Evolutionary conservation across 495 filamentous ascomycete genomes (phyloP).

Genomic region (Hypoxylon trugodes): DNA sequence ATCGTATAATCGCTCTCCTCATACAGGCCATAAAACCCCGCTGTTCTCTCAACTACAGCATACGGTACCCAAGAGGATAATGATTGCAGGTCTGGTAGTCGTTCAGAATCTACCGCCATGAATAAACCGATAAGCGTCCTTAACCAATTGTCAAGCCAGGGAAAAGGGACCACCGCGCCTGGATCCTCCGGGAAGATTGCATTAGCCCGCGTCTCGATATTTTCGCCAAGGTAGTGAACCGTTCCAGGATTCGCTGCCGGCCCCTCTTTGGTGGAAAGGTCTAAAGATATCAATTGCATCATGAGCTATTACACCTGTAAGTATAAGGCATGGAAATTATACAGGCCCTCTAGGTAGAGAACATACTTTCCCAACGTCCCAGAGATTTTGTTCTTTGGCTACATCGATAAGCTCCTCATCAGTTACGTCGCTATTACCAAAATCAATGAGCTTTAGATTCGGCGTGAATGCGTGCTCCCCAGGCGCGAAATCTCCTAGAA

Average conservation of each 20-base stretch:
- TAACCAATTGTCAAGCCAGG: slow-evolving; percentile 21
- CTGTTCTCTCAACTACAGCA: slow-evolving; percentile 1
- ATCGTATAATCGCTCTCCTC: background rate
- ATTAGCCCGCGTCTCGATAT: background rate
- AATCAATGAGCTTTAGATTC: slow-evolving; percentile 15
- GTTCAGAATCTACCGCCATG: background rate
- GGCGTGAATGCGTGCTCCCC: slow-evolving; percentile 16
- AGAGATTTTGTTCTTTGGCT: background rate
- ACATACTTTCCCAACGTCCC: slow-evolving; percentile 9
- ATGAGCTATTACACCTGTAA: slow-evolving; percentile 9
- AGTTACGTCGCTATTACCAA: too few species aligned
- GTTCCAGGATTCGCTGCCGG: background rate
- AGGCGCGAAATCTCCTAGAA: slow-evolving; percentile 11
- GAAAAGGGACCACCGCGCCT: background rate
- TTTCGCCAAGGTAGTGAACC: slow-evolving; percentile 5
- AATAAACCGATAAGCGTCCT: slow-evolving; percentile 7
- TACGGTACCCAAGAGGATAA: background rate
- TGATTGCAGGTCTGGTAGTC: background rate
- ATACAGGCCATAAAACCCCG: background rate
- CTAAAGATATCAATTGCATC: slow-evolving; percentile 1
- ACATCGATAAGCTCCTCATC: background rate
- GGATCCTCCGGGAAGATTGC: background rate
- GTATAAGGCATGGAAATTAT: background rate
- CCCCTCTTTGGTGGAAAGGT: background rate
- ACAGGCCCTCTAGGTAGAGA: background rate